Conservation (phyloP, 257 asterid genomes). For the Forsythia viridissima region DNA sequence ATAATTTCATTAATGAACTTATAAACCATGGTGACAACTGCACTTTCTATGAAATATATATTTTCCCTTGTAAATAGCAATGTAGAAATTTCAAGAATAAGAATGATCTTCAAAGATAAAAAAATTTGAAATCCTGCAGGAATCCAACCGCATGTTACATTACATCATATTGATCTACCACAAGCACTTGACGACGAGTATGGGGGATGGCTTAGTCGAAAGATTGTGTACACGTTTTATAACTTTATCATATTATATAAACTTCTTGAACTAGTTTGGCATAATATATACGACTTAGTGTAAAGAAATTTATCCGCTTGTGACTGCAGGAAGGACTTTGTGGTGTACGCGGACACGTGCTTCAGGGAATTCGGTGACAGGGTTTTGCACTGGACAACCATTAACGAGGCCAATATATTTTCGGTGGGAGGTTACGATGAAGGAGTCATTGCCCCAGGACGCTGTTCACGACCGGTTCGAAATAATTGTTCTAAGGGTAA, state of each 20-base stretch:
- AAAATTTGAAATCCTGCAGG: slow-evolving; percentile 35
- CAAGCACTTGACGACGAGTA: slow-evolving; percentile 61
- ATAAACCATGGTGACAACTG: slow-evolving; percentile 38
- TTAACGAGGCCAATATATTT: slow-evolving; percentile 50
- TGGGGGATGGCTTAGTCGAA: slow-evolving; percentile 53
- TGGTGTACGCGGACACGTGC: slow-evolving; percentile 49
- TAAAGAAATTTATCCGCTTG: not conserved
- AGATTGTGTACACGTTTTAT: slow-evolving; percentile 42
- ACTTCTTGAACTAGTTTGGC: not conserved
- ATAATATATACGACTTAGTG: not conserved
- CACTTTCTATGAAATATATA: not conserved
- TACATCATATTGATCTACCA: slow-evolving; percentile 54
- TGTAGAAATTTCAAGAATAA: not conserved
- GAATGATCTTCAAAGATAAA: not conserved
- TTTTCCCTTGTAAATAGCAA: not conserved
- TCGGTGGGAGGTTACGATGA: slow-evolving; percentile 39
- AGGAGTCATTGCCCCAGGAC: slow-evolving; percentile 35
- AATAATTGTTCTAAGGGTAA: slow-evolving; percentile 27
- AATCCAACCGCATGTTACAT: slow-evolving; percentile 56
- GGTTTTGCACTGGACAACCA: slow-evolving; percentile 52
- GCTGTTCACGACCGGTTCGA: slow-evolving; percentile 29
- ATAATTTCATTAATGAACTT: slow-evolving; percentile 53
- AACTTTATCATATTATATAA: not conserved
- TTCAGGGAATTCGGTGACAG: slow-evolving; percentile 63
- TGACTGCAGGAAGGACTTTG: slow-evolving; percentile 46